A percentile compares a stretch with the other conserved stretches of the same genome.
Conservation (phyloP, 2,329 filamentous ascomycete species). For the Thelonectria olida region DNA sequence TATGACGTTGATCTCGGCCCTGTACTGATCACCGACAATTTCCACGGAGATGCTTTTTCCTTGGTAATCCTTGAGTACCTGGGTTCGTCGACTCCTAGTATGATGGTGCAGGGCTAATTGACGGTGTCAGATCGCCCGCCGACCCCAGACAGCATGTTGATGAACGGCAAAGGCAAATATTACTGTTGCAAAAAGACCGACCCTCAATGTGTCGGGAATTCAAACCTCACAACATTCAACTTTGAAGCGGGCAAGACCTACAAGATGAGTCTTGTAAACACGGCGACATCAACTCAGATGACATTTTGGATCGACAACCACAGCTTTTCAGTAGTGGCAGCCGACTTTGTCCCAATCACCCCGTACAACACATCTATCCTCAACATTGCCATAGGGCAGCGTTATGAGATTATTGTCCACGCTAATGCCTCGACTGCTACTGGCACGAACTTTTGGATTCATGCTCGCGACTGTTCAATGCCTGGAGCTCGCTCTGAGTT, state of each 20-base stretch:
- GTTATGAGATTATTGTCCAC: constrained; percentile 57
- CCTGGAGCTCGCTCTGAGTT: not conserved
- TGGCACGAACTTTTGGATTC: constrained; percentile 5
- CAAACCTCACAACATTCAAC: constrained; percentile 1
- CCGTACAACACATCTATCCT: constrained; percentile 60
- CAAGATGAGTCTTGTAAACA: constrained; percentile 59
- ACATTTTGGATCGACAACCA: constrained; percentile 63
- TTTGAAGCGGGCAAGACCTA: constrained; percentile 10
- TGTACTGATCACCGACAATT: constrained; percentile 4
- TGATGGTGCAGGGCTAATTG: not conserved
- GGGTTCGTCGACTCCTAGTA: not conserved
- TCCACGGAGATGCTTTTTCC: constrained; percentile 5
- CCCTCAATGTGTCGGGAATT: not conserved
- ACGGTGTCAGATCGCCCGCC: not conserved
- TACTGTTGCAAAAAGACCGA: not conserved
- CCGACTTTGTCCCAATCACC: constrained; percentile 62
- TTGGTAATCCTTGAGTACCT: not conserved
- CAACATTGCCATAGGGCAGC: constrained; percentile 48
- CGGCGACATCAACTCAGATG: constrained; percentile 58
- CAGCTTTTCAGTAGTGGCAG: constrained; percentile 60
- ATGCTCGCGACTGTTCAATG: constrained; percentile 8
- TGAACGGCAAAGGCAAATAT: constrained; percentile 11
- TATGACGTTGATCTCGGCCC: constrained; percentile 8
- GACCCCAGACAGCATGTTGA: not conserved
- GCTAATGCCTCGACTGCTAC: constrained; percentile 37